Base-by-base conservation (phyloP, 768 basidiomycete species). In the Lactarius indigo region DNA sequence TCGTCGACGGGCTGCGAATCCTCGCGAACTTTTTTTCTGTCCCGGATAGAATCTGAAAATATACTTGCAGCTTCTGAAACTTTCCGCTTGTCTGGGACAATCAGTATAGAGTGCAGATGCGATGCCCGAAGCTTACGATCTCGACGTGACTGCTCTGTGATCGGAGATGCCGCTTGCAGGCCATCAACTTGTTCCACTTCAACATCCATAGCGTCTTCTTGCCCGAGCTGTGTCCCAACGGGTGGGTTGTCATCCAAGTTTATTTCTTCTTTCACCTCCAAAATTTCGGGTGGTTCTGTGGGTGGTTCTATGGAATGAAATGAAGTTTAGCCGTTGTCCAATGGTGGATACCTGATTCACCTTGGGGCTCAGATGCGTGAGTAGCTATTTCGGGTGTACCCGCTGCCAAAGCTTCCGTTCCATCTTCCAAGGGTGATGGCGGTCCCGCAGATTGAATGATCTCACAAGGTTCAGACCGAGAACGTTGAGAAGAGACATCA, bases 1-100 rank as follows among this genome's bases (percentile, higher is more conserved):
- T 89, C 89, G 5, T 88, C 87, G 1, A 79, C 79, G 12, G 85
- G 83, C 71, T 88, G 87, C 0, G 88, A 90, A 31, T 87, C 87
- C 70, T 89, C 89, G n/a, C 89, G 80, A 5, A 74, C 58, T 52
- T 85, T 81, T 75, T 90, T 90, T 64, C 76, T 81, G 20, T 87
- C 85, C 26, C 83, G 82, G 20, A 78, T 78, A 15, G 55, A 79
- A 76, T 72, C 83, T 4, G 74, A 72, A 44, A 71, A 82, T 17
- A 76, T 66, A n/a, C 73, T 75, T 64, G 85, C 87, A 20, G 79
- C 70, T 52, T 84, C 80, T 4, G 85, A 85, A 2, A 83, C 83
- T 71, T 89, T 89, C 31, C 89, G 85, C 77, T 91, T 91, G 37
- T 80, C 88, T 87, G 72, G n/a, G 64, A 39, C 31, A 67, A 31